Evolutionary conservation across 1,284 basidiomycete genomes (phyloP).

Genomic region (Bondarzewia mesenterica): DNA sequence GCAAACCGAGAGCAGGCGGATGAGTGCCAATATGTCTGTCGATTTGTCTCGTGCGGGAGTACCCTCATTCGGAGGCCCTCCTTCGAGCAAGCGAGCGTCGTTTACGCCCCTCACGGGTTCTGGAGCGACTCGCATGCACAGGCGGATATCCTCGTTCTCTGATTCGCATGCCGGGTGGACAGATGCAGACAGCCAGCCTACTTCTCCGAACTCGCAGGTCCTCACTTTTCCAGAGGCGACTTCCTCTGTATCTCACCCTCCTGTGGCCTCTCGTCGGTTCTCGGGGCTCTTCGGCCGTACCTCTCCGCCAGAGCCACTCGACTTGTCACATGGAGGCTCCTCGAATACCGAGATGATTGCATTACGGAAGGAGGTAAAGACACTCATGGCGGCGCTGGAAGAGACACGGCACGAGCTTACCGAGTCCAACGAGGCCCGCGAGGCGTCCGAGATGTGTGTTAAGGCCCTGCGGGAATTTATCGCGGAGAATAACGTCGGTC

Average conservation of each 20-base stretch:
- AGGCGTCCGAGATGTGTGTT: slow-evolving; percentile 83
- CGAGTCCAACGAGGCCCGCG: slow-evolving; percentile 76
- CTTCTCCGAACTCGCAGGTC: slow-evolving; percentile 22
- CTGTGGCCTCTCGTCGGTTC: slow-evolving; percentile 34
- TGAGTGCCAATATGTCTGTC: slow-evolving; percentile 42
- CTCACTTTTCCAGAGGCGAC: slow-evolving; percentile 10
- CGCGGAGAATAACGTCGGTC: slow-evolving; percentile 59
- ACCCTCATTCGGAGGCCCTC: slow-evolving; percentile 28
- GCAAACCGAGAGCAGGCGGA: slow-evolving; percentile 72
- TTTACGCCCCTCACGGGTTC: slow-evolving; percentile 62
- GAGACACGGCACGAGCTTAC: slow-evolving; percentile 56
- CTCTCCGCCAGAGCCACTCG: slow-evolving; percentile 17
- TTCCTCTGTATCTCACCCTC: slow-evolving; percentile 12
- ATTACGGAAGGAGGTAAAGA: slow-evolving; percentile 55
- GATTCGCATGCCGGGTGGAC: slow-evolving; percentile 32
- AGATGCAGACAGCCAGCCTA: slow-evolving; percentile 10
- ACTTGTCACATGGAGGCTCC: slow-evolving; percentile 6
- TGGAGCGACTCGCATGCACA: slow-evolving; percentile 37
- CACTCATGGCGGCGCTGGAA: slow-evolving; percentile 53
- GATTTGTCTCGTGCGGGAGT: slow-evolving; percentile 47
- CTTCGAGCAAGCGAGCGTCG: slow-evolving; percentile 58
- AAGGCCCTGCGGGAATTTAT: slow-evolving; percentile 81
- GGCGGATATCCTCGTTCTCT: slow-evolving; percentile 62
- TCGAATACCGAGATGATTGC: slow-evolving; percentile 33
- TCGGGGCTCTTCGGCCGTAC: slow-evolving; percentile 43